These are phyloP conservation scores for Corynespora cassiicola DNA, from an alignment of 2,329 filamentous ascomycete genomes.

Conservation along the genomic window DNA sequence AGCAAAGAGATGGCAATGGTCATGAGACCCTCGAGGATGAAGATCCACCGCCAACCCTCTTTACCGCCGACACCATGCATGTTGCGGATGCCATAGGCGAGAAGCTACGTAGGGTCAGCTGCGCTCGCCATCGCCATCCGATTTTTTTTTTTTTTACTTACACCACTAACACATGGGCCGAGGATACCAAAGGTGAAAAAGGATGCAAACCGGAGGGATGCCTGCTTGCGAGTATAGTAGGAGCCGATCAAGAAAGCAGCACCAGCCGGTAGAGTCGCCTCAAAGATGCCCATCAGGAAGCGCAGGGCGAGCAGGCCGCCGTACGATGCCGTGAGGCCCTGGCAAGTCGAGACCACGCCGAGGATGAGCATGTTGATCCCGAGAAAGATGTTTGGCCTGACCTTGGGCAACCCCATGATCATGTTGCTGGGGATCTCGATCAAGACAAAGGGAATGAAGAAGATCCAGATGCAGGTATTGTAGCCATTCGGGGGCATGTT, in stretches of 20 bases:
- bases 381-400: conserved; percentile 78
- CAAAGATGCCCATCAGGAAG: conserved; percentile 42
- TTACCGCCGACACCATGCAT: conserved; percentile 34
- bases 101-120: conserved; percentile 32
- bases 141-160: conserved; percentile 14
- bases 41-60: conserved; percentile 53
- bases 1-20: conserved; percentile 56
- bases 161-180: conserved; percentile 62
- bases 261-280: conserved; percentile 38
- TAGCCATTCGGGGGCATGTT: conserved; percentile 69
- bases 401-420: conserved; percentile 68
- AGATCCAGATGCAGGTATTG: conserved; percentile 78
- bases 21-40: conserved; percentile 66
- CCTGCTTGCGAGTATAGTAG: conserved; percentile 60
- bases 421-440: conserved; percentile 81
- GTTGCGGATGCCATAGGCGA: conserved; percentile 52
- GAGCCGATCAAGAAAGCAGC: conserved; percentile 35
- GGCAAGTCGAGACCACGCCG: conserved; percentile 57
- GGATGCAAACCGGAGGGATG: conserved; percentile 59
- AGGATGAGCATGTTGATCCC: conserved; percentile 78
- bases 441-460: conserved; percentile 83
- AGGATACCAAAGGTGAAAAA: conserved; percentile 61
- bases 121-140: conserved; percentile 8
- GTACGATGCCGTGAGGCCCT: conserved; percentile 36
- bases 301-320: conserved; percentile 32